Conservation (phyloP, 495 filamentous ascomycete genomes). For the Penicillium silybi region DNA sequence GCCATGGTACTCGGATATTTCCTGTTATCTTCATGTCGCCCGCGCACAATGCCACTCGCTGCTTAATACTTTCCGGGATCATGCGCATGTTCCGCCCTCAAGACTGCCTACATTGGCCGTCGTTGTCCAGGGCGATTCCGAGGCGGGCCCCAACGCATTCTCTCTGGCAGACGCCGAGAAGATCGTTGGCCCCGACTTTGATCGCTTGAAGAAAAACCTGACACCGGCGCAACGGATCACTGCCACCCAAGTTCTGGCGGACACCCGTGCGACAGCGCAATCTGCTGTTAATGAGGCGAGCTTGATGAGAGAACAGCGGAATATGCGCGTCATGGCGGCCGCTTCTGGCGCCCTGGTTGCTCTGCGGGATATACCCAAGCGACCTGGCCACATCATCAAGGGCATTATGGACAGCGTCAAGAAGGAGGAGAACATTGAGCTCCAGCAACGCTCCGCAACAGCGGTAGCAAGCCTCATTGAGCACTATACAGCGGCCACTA, state of each 20-base stretch:
- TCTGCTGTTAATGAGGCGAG: slow-evolving; percentile 74
- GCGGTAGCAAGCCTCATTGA: slow-evolving; percentile 82
- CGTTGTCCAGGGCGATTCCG: slow-evolving; percentile 85
- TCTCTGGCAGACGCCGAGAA: slow-evolving; percentile 83
- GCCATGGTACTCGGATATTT: slow-evolving; percentile 77
- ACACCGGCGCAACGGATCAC: slow-evolving; percentile 80
- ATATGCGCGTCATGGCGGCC: slow-evolving; percentile 81
- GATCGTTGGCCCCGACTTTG: slow-evolving; percentile 76
- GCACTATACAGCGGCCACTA: slow-evolving; percentile 70
- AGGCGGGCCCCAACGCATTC: slow-evolving; percentile 88
- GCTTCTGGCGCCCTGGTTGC: slow-evolving; percentile 84
- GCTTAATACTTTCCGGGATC: slow-evolving; percentile 82
- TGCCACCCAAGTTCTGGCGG: slow-evolving; percentile 65
- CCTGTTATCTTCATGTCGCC: slow-evolving; percentile 81
- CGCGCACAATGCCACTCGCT: slow-evolving; percentile 87
- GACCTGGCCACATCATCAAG: slow-evolving; percentile 85
- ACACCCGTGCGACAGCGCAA: slow-evolving; percentile 64
- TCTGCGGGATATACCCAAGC: slow-evolving; percentile 83
- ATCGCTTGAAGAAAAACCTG: slow-evolving; percentile 77
- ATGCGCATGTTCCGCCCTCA: slow-evolving; percentile 66
- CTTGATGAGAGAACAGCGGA: slow-evolving; percentile 70
- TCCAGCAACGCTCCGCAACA: slow-evolving; percentile 82
- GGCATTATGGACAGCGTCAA: slow-evolving; percentile 98
- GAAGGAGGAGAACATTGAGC: slow-evolving; percentile 83
- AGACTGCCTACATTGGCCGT: slow-evolving; percentile 78